Conservation (phyloP, 2,329 filamentous ascomycete species). For the Bipolaris cookei region DNA sequence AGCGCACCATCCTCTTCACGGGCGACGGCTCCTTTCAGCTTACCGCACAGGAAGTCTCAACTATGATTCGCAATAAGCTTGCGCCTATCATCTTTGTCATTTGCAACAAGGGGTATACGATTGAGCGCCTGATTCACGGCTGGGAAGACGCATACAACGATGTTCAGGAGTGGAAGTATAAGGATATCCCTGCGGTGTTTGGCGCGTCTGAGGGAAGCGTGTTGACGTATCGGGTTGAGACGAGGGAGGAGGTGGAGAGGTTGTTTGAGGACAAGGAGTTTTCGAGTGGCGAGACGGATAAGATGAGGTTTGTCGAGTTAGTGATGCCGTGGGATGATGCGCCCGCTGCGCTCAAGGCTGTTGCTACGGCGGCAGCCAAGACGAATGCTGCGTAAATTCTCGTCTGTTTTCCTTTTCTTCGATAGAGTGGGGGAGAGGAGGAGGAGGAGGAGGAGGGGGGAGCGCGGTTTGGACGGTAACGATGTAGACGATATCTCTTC, state of each 20-base stretch:
- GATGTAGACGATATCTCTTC: too few species aligned
- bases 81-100: conserved; percentile 84
- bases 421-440: too few species aligned
- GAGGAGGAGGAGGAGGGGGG: too few species aligned
- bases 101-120: conserved; percentile 88
- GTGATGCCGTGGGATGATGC: conserved; percentile 83
- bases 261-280: conserved; percentile 71
- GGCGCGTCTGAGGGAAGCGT: conserved; percentile 65
- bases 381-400: conserved; percentile 58
- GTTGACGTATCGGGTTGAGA: conserved; percentile 71
- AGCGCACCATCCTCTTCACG: conserved; percentile 82
- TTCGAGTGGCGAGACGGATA: conserved; percentile 43
- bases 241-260: conserved; percentile 69
- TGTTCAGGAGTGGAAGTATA: conserved; percentile 76
- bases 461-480: too few species aligned
- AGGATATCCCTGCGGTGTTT: conserved; percentile 70
- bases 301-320: conserved; percentile 76
- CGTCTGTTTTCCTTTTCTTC: neutral
- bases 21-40: conserved; percentile 88
- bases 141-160: conserved; percentile 83
- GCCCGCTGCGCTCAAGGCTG: conserved; percentile 71
- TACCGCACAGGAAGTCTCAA: conserved; percentile 82
- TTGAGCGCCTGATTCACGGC: conserved; percentile 87
- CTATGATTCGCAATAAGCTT: conserved; percentile 77
- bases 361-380: conserved; percentile 72